These are phyloP conservation scores for Cercophora newfieldiana DNA, from an alignment of 495 filamentous ascomycete genomes.

Conservation along the genomic window DNA sequence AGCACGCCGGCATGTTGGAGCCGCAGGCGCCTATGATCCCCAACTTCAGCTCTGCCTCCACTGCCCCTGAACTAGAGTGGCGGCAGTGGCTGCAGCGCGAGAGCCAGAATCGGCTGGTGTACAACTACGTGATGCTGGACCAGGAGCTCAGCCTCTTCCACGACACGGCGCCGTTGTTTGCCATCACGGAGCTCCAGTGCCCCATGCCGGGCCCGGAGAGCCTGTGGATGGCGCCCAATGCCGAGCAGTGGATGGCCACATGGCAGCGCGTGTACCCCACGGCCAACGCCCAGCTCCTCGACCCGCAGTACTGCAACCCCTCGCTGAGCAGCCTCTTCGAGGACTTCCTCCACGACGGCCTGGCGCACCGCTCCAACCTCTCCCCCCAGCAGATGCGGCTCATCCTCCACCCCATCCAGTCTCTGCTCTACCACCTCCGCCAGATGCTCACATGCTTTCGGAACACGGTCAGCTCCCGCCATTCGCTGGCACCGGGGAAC, in stretches of 20 bases:
- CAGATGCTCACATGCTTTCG: slow-evolving; percentile 51
- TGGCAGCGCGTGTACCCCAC: slow-evolving; percentile 54
- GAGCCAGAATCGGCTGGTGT: slow-evolving; percentile 59
- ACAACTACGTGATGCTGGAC: slow-evolving; percentile 68
- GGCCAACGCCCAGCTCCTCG: slow-evolving; percentile 33
- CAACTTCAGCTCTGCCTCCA: slow-evolving; percentile 28
- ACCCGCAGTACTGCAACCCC: slow-evolving; percentile 39
- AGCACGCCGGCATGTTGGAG: slow-evolving; percentile 55
- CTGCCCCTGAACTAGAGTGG: slow-evolving; percentile 54
- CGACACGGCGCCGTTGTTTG: slow-evolving; percentile 57
- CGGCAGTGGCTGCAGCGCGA: slow-evolving; percentile 59
- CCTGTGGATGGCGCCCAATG: slow-evolving; percentile 49
- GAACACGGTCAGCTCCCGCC: slow-evolving; percentile 26
- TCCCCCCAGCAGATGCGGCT: slow-evolving; percentile 51
- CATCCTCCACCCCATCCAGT: slow-evolving; percentile 55
- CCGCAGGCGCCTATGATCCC: slow-evolving; percentile 40
- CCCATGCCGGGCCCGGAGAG: slow-evolving; percentile 58
- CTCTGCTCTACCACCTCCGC: slow-evolving; percentile 48
- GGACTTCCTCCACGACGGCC: slow-evolving; percentile 50
- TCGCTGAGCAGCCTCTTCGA: slow-evolving; percentile 61
- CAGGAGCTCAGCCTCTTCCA: slow-evolving; percentile 65
- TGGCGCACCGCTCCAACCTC: slow-evolving; percentile 35
- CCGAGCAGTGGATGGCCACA: slow-evolving; percentile 49
- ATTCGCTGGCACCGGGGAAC: too few relatives aligned
- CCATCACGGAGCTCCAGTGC: slow-evolving; percentile 56